Percentiles rank a stretch among this genome's conserved stretches.
Evolutionary conservation across 2,329 filamentous ascomycete species (phyloP).

Genomic region (Sporothrix schenckii): DNA sequence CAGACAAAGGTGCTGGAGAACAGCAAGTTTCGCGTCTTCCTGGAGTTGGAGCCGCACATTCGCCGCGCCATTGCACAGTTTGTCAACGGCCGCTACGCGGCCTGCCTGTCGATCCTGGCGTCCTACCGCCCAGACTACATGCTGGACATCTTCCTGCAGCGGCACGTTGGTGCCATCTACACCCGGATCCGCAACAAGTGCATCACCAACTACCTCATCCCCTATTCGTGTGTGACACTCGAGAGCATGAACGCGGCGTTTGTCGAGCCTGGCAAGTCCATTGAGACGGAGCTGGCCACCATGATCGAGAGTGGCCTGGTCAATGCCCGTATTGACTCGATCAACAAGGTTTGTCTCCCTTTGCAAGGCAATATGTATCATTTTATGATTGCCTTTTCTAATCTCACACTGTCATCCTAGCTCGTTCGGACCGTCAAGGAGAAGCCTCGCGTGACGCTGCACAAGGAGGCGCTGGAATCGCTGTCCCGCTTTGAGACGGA

Average conservation of each 20-base stretch:
- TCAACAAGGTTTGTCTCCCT: conserved; percentile 63
- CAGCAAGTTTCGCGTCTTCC: conserved; percentile 75
- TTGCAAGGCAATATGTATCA: neutral
- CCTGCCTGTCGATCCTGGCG: conserved; percentile 80
- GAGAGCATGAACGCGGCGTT: conserved; percentile 79
- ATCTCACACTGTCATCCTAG: conserved; percentile 43
- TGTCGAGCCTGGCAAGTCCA: conserved; percentile 60
- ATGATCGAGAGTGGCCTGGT: conserved; percentile 77
- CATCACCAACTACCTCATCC: conserved; percentile 88
- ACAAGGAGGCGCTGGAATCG: conserved; percentile 67
- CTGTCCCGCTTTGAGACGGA: conserved; percentile 73
- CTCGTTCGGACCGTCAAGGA: conserved; percentile 72
- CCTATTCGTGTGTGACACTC: conserved; percentile 85
- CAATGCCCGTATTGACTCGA: conserved; percentile 80
- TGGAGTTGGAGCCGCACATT: conserved; percentile 92
- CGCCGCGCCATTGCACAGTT: conserved; percentile 88
- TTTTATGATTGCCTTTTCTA: neutral
- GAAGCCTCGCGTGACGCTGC: conserved; percentile 69
- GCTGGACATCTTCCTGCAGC: conserved; percentile 84
- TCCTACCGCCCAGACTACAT: conserved; percentile 81
- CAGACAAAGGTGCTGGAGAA: conserved; percentile 79
- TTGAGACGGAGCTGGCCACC: conserved; percentile 72
- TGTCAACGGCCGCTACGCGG: conserved; percentile 84
- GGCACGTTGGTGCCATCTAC: conserved; percentile 72
- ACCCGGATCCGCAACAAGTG: conserved; percentile 80